Percentiles rank a stretch among this genome's conserved stretches.
These are phyloP conservation scores for Arthrocladium fulminans DNA, from an alignment of 2,329 filamentous ascomycete genomes.

Conservation along the genomic window DNA sequence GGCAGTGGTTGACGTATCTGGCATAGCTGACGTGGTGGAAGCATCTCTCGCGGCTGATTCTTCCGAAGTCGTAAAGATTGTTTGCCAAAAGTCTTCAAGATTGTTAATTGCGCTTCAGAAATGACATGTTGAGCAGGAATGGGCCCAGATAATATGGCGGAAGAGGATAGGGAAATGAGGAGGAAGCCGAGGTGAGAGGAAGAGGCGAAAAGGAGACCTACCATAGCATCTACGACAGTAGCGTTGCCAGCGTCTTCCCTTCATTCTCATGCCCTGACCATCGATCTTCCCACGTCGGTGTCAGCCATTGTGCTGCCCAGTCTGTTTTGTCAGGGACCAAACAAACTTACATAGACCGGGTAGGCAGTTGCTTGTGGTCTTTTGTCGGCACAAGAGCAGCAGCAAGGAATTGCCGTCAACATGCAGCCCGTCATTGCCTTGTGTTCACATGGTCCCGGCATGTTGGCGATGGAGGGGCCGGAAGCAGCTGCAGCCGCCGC, in stretches of 20 bases:
- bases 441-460: slow-evolving; percentile 16
- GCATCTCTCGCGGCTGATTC: neutral
- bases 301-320: neutral
- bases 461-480: neutral
- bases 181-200: neutral
- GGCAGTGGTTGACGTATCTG: neutral
- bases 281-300: slow-evolving; percentile 12
- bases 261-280: slow-evolving; percentile 19
- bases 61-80: neutral
- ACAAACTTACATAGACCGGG: slow-evolving; percentile 14
- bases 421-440: slow-evolving; percentile 19
- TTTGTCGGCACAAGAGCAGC: slow-evolving; percentile 22
- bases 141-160: neutral
- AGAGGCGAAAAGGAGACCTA: slow-evolving; percentile 10
- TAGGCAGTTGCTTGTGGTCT: slow-evolving; percentile 20
- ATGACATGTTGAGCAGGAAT: too few relatives aligned
- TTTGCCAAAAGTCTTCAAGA: slow-evolving; percentile 6
- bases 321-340: neutral
- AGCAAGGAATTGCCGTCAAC: slow-evolving; percentile 17
- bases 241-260: slow-evolving; percentile 20
- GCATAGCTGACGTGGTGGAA: neutral
- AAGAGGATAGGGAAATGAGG: neutral
- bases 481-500: neutral
- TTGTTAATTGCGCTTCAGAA: slow-evolving; percentile 3
- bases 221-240: slow-evolving; percentile 24